Evolutionary conservation across 208 protist species (phyloP).

Genomic region (Entamoeba nuttalli): DNA sequence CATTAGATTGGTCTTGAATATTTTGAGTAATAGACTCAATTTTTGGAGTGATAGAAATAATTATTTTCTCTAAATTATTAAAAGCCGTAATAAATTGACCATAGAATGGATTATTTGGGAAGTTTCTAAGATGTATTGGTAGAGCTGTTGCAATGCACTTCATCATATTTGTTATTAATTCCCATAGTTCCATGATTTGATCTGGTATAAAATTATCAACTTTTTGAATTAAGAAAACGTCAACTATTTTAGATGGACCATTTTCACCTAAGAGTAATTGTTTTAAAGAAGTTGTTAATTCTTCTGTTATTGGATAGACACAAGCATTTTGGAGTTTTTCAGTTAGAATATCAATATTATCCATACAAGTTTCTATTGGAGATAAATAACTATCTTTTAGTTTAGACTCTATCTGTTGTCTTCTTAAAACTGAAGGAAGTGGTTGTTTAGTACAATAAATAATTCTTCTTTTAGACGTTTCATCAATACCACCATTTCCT

Average conservation of each 20-base stretch:
- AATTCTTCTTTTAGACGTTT: neutral
- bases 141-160: neutral
- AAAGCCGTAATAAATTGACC: neutral
- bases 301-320: neutral
- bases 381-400: neutral
- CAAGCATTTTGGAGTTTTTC: neutral
- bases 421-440: neutral
- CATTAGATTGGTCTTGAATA: too few species aligned
- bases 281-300: neutral
- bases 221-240: neutral
- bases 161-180: neutral
- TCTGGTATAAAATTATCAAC: neutral
- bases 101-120: neutral
- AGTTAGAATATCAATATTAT: neutral
- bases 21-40: too few species aligned
- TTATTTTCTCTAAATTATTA: neutral
- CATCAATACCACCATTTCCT: neutral
- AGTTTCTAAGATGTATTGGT: neutral
- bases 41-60: too few species aligned
- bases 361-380: neutral
- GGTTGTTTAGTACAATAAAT: neutral
- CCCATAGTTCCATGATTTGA: neutral
- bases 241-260: neutral
- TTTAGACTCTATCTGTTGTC: neutral
- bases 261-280: neutral